Evolutionary conservation across 352 stramenopile genomes (phyloP).

Genomic region (Phytopythium oedochilum): DNA sequence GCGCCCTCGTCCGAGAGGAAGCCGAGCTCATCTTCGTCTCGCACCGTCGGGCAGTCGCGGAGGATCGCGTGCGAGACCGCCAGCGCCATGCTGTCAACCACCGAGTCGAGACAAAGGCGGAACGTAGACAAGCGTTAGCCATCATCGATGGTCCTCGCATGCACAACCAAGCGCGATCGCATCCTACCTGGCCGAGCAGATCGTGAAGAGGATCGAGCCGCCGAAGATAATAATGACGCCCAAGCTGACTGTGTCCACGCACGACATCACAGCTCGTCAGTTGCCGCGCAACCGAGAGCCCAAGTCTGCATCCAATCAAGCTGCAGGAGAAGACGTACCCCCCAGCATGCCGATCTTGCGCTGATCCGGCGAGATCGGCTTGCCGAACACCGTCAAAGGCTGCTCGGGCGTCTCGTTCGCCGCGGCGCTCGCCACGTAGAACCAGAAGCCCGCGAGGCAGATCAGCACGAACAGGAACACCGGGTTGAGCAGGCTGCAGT

Average conservation of each 20-base stretch:
- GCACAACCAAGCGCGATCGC: too few relatives aligned
- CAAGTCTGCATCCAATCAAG: too few relatives aligned
- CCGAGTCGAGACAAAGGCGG: neutral
- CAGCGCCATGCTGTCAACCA: constrained; percentile 44
- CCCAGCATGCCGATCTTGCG: constrained; percentile 76
- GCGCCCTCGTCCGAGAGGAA: constrained; percentile 62
- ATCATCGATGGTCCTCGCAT: constrained; percentile 3
- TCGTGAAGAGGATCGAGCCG: constrained; percentile 85
- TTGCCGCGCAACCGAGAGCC: too few relatives aligned
- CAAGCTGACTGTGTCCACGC: constrained; percentile 41
- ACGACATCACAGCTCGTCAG: neutral
- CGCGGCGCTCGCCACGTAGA: constrained; percentile 69
- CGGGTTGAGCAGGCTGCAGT: constrained; percentile 67
- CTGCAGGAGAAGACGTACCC: constrained; percentile 25
- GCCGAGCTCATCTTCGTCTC: constrained; percentile 78
- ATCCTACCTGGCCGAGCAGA: constrained; percentile 75
- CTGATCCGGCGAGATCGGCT: constrained; percentile 65
- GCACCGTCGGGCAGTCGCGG: constrained; percentile 65
- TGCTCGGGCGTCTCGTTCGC: constrained; percentile 68
- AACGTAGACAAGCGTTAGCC: too few relatives aligned
- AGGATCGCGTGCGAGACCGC: constrained; percentile 76
- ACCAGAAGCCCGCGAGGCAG: constrained; percentile 74
- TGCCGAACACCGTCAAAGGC: constrained; percentile 69
- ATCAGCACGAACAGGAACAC: constrained; percentile 88
- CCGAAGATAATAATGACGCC: constrained; percentile 79